Percentiles rank a stretch among this genome's conserved stretches.
Conservation (phyloP, 345 rosid genomes). For the Citrus hindsii region DNA sequence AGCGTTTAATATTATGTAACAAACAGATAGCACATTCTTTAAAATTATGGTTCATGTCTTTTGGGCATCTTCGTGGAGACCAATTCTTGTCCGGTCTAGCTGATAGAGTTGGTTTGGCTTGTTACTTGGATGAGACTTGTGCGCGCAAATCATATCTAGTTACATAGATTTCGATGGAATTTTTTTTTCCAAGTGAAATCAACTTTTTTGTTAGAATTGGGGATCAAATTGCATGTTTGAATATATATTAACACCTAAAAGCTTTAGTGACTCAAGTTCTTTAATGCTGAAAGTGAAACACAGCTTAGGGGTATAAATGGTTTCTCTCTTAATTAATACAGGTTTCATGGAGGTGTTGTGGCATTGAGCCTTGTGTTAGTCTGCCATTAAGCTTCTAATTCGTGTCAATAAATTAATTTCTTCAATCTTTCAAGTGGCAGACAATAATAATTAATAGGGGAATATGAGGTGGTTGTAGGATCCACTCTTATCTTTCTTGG, state of each 20-base stretch:
- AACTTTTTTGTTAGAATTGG: too few species aligned
- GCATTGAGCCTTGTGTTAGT: not conserved
- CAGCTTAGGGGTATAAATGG: too few species aligned
- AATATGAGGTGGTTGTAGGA: not conserved
- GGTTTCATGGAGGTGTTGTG: not conserved
- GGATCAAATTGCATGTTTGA: too few species aligned
- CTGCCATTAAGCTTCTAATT: not conserved
- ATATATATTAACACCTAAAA: too few species aligned
- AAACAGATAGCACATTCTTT: not conserved
- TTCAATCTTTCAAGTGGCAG: conserved; percentile 1
- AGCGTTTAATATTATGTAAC: not conserved
- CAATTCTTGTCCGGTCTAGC: not conserved
- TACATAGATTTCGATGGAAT: too few species aligned
- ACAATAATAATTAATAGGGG: conserved; percentile 5
- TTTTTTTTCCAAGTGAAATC: too few species aligned
- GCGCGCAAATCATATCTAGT: too few species aligned
- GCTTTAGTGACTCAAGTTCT: too few species aligned
- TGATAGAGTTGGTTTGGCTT: not conserved
- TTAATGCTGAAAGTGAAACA: too few species aligned
- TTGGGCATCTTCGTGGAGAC: not conserved
- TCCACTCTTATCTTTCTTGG: not conserved
- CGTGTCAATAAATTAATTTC: not conserved
- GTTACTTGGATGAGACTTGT: too few species aligned
- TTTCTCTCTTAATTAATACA: too few species aligned
- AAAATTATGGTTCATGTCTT: not conserved